Conservation (phyloP, 2,329 filamentous ascomycete species). For the Trichoderma sp. region DNA sequence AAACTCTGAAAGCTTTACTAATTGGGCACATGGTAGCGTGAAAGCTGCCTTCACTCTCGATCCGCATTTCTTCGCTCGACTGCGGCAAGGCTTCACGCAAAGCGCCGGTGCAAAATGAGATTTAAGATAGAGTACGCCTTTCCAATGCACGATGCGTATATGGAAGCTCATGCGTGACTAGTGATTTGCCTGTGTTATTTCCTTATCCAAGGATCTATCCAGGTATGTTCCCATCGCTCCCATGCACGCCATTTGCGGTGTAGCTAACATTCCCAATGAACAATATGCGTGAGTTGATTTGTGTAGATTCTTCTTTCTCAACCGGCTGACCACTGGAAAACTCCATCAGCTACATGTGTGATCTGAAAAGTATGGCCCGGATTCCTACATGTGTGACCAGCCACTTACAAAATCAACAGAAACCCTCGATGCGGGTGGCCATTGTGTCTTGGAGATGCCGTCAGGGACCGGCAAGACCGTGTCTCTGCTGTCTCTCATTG, state of each 20-base stretch:
- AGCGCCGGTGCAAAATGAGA: conserved; percentile 13
- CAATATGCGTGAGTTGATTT: conserved; percentile 55
- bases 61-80: not conserved
- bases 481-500: conserved; percentile 88
- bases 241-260: not conserved
- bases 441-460: conserved; percentile 98
- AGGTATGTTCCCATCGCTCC: conserved; percentile 40
- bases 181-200: conserved; percentile 59
- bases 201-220: conserved; percentile 62
- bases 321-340: not conserved
- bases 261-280: conserved; percentile 39
- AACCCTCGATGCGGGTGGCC: conserved; percentile 89
- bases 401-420: conserved; percentile 37
- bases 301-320: not conserved
- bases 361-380: conserved; percentile 51
- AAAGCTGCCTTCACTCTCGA: not conserved
- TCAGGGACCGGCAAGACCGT: conserved; percentile 98
- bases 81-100: not conserved
- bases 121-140: conserved; percentile 25
- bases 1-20: not conserved
- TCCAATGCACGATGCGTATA: not conserved
- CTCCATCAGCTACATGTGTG: conserved; percentile 56
- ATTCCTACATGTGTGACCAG: not conserved
- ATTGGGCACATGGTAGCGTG: conserved; percentile 5
- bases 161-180: conserved; percentile 32